These are phyloP conservation scores for Chrysanthemum makinoi DNA, from an alignment of 129 eudicot species.

Conservation along the genomic window DNA sequence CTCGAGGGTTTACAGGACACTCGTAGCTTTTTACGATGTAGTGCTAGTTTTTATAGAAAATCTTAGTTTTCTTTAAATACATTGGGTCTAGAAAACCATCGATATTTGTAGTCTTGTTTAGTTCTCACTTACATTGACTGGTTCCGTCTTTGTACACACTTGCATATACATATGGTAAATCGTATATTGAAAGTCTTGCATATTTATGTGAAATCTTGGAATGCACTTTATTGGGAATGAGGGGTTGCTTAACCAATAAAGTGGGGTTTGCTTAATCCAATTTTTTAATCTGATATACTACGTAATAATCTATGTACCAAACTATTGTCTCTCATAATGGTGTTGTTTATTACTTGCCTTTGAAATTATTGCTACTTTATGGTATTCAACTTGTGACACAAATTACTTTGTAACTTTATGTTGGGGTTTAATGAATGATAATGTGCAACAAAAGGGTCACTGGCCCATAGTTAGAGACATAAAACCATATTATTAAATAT, in stretches of 20 bases:
- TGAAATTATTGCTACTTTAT: conserved; percentile 5
- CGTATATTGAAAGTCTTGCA: background rate
- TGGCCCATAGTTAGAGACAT: background rate
- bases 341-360: conserved; percentile 4
- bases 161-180: background rate
- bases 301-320: too few relatives aligned
- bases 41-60: too few relatives aligned
- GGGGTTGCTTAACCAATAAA: conserved; percentile 15
- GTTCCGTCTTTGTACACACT: background rate
- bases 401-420: conserved; percentile 12
- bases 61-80: too few relatives aligned
- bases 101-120: too few relatives aligned
- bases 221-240: conserved; percentile 10
- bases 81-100: too few relatives aligned
- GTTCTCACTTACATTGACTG: too few relatives aligned
- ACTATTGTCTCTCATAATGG: conserved; percentile 9
- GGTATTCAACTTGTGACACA: conserved; percentile 14
- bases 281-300: background rate
- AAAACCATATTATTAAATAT: conserved; percentile 5
- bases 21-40: background rate
- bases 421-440: conserved; percentile 5
- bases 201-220: background rate
- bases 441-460: background rate
- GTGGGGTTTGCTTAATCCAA: background rate
- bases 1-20: background rate